These are phyloP conservation scores for Phytophthora palmivora DNA, from an alignment of 352 stramenopile genomes.

Conservation along the genomic window DNA sequence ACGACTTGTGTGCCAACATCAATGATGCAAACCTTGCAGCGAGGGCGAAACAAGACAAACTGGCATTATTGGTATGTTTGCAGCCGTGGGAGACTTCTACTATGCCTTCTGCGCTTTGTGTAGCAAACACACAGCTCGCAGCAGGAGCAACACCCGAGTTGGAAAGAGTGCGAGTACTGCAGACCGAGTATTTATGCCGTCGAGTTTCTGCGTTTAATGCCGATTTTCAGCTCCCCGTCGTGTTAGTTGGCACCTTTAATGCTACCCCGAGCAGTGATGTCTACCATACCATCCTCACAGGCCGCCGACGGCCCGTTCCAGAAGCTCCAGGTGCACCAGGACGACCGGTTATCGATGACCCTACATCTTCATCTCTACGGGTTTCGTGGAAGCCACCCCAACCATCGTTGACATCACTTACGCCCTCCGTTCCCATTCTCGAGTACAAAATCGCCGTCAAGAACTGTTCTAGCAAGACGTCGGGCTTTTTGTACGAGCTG, in stretches of 20 bases:
- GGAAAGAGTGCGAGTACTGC: conserved; percentile 69
- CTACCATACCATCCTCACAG: conserved; percentile 82
- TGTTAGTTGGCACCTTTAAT: conserved; percentile 88
- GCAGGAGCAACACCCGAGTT: conserved; percentile 36
- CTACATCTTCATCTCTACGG: conserved; percentile 54
- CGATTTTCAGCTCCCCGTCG: conserved; percentile 83
- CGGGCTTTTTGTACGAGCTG: conserved; percentile 67
- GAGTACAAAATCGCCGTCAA: conserved; percentile 70
- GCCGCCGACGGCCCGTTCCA: conserved; percentile 54
- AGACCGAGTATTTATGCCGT: conserved; percentile 74
- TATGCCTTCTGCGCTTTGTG: conserved; percentile 75
- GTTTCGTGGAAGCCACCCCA: conserved; percentile 54
- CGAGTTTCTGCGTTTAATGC: conserved; percentile 80
- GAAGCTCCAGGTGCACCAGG: conserved; percentile 46
- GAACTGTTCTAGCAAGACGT: conserved; percentile 61
- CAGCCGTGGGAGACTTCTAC: conserved; percentile 84
- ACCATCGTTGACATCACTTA: conserved; percentile 17
- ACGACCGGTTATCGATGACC: conserved; percentile 42
- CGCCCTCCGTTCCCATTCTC: conserved; percentile 28
- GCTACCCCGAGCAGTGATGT: conserved; percentile 74
- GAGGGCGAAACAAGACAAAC: conserved; percentile 70
- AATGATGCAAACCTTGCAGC: conserved; percentile 53
- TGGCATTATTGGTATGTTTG: conserved; percentile 73
- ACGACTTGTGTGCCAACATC: conserved; percentile 52
- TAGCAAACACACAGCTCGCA: conserved; percentile 59